Base-by-base conservation (phyloP, 2,329 filamentous ascomycete genomes). In the Penicillium sp. region DNA sequence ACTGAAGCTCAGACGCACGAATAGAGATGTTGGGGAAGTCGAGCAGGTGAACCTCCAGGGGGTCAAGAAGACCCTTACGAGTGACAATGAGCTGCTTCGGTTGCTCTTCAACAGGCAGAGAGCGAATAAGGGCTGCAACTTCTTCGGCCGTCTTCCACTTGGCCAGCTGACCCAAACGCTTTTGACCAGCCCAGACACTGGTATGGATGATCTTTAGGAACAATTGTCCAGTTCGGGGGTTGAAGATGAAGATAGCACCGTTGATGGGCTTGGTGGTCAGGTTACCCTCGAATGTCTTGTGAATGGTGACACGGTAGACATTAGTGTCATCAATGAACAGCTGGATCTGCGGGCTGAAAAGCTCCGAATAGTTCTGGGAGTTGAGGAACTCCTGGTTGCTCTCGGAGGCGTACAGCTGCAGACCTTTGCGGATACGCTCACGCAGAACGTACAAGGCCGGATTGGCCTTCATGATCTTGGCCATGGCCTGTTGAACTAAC, bases 111-210 rank as follows among this genome's bases (percentile, higher is more conserved):
- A 96, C 91, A 0, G 94, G 94, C 39, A 99, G 75, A 1, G 94
- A 99, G 62, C 94, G 85, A 70, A 99, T 99, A 41, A 99, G 81
- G 18, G 94, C 95, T 4, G 94, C 94, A 3, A 99, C 95, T 90
- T 99, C 94, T 85, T 99, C 94, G 1, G 94, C 94, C 15, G 94
- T 99, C 82, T 99, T 99, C 94, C 94, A 99, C 72, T 99, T 99
- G 43, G 94, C 94, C 61, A 99, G 78, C 74, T 99, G 94, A 61
- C 95, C 95, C 29, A 99, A 85, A 89, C 94, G 95, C 75, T 99
- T 99, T 76, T 99, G 94, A 49, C 94, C 94, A 47, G 94, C 94
- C 94, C 94, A 99, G 26, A 99, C 95, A 68, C 92, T 96, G 1
- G 94, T 99, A 75, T 99, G 95, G 62, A 99, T 99, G 65, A 99